Base-by-base conservation (phyloP, 352 stramenopile species). In the Phytopythium aichiense region DNA sequence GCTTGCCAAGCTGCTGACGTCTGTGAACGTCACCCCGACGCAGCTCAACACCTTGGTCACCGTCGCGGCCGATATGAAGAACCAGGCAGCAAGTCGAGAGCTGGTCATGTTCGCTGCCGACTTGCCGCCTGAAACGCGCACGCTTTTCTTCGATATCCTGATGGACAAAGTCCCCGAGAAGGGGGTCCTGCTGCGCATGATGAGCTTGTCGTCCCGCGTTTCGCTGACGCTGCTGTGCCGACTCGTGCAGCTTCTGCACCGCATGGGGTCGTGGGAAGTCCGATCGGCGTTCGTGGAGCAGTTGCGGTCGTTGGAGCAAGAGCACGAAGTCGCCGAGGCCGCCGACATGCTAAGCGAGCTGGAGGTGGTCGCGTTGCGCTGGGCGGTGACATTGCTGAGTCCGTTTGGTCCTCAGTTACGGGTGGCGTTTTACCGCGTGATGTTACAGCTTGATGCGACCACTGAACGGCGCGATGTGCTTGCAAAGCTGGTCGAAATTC, bases 11-110 rank as follows among this genome's bases (percentile, higher is more conserved):
- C 50, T 91, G 28, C 66, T 89, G 43, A 74, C 79, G 0, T 88
- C 74, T 2, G 55, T 65, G 35, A 70, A 88, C 40, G 69, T 89
- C n/a, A 76, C 48, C 8, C 31, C 61, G 1, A 31, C 71, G 0
- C 72, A 88, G 30, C 61, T 89, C 7, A 45, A 79, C 31, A 52
- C 61, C 2, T 79, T 91, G 37, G 60, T 87, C 16, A 72, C 73
- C 2, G 73, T 91, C 31, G 76, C 77, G 0, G 74, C 75, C 11
- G 78, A 79, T 23, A 79, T 91, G 68, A 87, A 86, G 79, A 91
- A 89, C 58, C 79, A 91, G 52, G 81, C 81, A 2, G 82, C 77
- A 11, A 88, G 73, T 20, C 76, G 81, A 35, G 81, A 89, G 43
- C 68, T 88, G 18, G 71, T 86, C 15, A 84, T 79, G 30, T 89